A percentile compares a stretch with the other conserved stretches of the same genome.
Conservation (phyloP, 148 eudicot species). For the Pouteria glomerata region DNA sequence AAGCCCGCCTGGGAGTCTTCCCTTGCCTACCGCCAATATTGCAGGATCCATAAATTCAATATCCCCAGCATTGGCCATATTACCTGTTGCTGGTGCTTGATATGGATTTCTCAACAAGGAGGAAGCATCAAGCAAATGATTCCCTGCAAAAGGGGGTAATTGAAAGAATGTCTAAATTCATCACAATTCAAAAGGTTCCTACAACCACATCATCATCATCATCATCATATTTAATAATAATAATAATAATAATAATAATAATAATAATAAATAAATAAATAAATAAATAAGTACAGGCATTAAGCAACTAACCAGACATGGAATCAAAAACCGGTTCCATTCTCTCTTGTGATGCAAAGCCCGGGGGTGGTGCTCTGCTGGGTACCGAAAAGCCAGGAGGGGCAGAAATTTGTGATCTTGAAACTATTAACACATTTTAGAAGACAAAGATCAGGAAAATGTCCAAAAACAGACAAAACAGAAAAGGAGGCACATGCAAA, state of each 20-base stretch:
- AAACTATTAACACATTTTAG: conserved; percentile 28
- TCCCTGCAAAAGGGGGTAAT: conserved; percentile 43
- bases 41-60: conserved; percentile 95
- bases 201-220: not conserved
- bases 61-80: conserved; percentile 42
- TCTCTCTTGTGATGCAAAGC: conserved; percentile 68
- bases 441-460: conserved; percentile 5
- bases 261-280: no score
- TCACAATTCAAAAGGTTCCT: not conserved
- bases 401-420: conserved; percentile 75
- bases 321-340: conserved; percentile 42
- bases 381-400: conserved; percentile 89
- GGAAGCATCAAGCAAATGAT: conserved; percentile 46
- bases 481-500: not conserved
- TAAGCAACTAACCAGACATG: conserved; percentile 53
- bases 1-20: conserved; percentile 52
- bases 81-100: conserved; percentile 43
- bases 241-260: no score
- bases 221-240: no score
- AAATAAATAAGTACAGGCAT: not conserved
- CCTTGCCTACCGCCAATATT: conserved; percentile 91
- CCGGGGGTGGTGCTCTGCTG: conserved; percentile 82
- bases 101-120: conserved; percentile 52
- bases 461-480: not conserved
- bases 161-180: not conserved